Evolutionary conservation across 257 asterid genomes (phyloP).

Genomic region (Solanum stenotomum): DNA sequence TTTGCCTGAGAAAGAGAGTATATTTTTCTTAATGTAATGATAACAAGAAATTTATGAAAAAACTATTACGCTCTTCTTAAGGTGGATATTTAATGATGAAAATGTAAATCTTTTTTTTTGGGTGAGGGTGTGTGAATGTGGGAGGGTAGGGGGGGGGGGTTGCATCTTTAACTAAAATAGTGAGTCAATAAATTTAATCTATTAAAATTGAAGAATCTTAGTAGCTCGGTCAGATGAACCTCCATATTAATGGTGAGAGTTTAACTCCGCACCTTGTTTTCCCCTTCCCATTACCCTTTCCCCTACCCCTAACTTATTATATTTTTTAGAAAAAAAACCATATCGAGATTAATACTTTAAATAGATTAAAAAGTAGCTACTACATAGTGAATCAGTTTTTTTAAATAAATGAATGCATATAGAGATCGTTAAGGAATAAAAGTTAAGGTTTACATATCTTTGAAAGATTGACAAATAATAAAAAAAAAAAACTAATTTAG

Average conservation of each 20-base stretch:
- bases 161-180: not conserved
- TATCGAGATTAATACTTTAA: no score
- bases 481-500: not conserved
- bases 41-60: no score
- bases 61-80: not conserved
- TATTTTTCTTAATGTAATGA: not conserved
- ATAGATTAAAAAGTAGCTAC: not conserved
- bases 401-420: not conserved
- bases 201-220: no score
- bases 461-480: not conserved
- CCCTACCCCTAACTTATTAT: not conserved
- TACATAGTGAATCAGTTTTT: not conserved
- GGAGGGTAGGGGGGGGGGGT: accelerated
- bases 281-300: no score
- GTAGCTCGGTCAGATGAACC: no score
- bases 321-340: no score
- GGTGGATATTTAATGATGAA: not conserved
- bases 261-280: not conserved
- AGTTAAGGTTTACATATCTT: not conserved
- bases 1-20: not conserved
- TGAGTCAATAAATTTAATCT: not conserved
- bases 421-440: not conserved
- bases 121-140: not conserved
- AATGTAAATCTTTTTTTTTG: not conserved
- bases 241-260: no score